A percentile compares a stretch with the other conserved stretches of the same genome.
Evolutionary conservation across 2,329 filamentous ascomycete genomes (phyloP).

Genomic region (Neofusicoccum kwambonambiense): DNA sequence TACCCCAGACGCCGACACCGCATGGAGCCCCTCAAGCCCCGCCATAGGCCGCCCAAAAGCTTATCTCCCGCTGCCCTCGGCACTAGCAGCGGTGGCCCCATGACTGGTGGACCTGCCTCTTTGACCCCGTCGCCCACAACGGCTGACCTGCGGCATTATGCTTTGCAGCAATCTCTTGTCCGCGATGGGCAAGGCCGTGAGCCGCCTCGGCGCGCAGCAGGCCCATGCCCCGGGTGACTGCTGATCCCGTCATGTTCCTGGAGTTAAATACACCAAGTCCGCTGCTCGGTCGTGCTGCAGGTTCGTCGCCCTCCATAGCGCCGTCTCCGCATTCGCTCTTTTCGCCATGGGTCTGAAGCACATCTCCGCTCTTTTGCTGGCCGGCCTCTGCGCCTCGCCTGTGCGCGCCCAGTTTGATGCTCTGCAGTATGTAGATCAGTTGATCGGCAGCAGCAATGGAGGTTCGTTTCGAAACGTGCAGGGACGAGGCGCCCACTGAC

Average conservation of each 20-base stretch:
- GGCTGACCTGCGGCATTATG: background rate
- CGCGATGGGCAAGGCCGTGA: background rate
- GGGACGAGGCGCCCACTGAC: background rate
- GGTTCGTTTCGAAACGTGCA: conserved; percentile 22
- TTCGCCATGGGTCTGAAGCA: conserved; percentile 2
- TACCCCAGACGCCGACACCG: background rate
- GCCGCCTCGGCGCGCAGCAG: background rate
- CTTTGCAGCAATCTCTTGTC: background rate
- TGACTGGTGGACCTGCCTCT: background rate
- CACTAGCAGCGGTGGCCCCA: background rate
- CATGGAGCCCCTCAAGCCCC: background rate
- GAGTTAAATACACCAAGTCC: background rate
- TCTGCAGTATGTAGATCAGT: conserved; percentile 37
- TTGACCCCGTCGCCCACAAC: background rate
- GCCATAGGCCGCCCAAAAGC: conserved; percentile 1
- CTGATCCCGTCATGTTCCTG: background rate
- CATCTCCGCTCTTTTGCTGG: conserved; percentile 3
- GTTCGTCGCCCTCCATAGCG: background rate
- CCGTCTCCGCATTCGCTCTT: conserved; percentile 1
- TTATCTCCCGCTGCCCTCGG: background rate
- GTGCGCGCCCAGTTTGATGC: background rate
- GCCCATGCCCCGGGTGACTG: background rate
- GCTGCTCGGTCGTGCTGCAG: background rate
- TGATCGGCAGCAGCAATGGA: conserved; percentile 44
- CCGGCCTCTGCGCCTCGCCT: background rate